These are phyloP conservation scores for Leptomonas pyrrhocoris DNA, from an alignment of 208 protist species.

Conservation along the genomic window DNA sequence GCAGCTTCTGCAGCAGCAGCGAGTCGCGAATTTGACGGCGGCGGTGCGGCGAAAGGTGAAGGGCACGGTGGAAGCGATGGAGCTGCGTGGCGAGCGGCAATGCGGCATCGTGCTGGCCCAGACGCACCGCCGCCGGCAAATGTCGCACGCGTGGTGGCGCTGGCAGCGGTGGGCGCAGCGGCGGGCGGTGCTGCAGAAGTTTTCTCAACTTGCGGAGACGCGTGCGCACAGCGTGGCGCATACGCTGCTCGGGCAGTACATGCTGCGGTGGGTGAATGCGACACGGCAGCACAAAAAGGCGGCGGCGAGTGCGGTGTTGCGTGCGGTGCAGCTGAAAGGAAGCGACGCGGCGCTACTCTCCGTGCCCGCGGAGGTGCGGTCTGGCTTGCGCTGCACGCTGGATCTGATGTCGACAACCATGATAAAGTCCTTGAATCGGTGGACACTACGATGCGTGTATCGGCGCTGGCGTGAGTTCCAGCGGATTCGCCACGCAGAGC, in stretches of 20 bases:
- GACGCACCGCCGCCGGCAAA: slow-evolving; percentile 4
- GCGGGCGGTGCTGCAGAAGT: slow-evolving; percentile 2
- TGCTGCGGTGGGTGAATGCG: slow-evolving; percentile 13
- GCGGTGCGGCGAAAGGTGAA: slow-evolving; percentile 1
- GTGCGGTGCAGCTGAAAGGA: slow-evolving; percentile 19
- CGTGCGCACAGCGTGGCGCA: background rate
- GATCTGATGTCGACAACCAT: slow-evolving; percentile 1
- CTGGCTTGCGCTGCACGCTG: background rate
- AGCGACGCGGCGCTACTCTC: slow-evolving; percentile 8
- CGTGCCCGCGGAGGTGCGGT: slow-evolving; percentile 4
- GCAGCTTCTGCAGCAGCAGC: slow-evolving; percentile 29
- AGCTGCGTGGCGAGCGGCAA: slow-evolving; percentile 15
- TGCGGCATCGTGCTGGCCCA: slow-evolving; percentile 24
- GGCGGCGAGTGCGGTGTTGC: slow-evolving; percentile 7
- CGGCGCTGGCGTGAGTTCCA: slow-evolving; percentile 25
- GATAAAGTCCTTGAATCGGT: background rate
- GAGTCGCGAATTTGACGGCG: slow-evolving; percentile 1
- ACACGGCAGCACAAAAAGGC: background rate
- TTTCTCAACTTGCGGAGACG: background rate
- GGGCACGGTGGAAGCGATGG: slow-evolving; percentile 30
- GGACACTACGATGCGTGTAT: slow-evolving; percentile 15
- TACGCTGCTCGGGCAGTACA: slow-evolving; percentile 15
- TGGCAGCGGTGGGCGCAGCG: slow-evolving; percentile 39
- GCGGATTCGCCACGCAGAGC: background rate
- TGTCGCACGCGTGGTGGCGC: background rate